Conservation (phyloP, 208 protist genomes). For the Trypanosoma melophagium region DNA sequence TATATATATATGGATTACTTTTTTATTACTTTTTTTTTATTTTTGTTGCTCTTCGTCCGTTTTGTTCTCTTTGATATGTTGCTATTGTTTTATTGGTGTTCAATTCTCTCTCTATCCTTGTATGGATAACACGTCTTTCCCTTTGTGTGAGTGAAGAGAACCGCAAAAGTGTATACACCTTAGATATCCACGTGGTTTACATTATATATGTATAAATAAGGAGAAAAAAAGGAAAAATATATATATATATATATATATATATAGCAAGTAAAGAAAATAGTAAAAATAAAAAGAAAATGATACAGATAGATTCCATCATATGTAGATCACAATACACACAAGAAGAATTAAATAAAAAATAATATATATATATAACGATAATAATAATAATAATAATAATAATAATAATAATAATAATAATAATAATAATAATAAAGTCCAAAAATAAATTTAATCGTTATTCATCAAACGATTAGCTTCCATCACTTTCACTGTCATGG, state of each 20-base stretch:
- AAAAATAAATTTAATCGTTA: conserved; percentile 19
- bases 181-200: too few relatives aligned
- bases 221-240: neutral
- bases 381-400: too few relatives aligned
- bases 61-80: too few relatives aligned
- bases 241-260: neutral
- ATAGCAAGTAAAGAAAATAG: neutral
- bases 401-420: too few relatives aligned
- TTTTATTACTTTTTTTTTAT: too few relatives aligned
- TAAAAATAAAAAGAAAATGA: conserved; percentile 6
- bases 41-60: too few relatives aligned
- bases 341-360: neutral
- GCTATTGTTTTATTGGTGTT: too few relatives aligned
- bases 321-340: neutral
- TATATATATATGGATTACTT: too few relatives aligned
- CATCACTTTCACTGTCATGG: conserved; percentile 62
- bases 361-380: neutral
- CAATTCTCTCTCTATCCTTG: too few relatives aligned
- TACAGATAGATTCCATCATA: neutral
- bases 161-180: neutral
- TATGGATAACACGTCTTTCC: neutral
- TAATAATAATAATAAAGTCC: too few relatives aligned
- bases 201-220: too few relatives aligned
- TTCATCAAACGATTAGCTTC: conserved; percentile 70
- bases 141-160: conserved; percentile 8